phyloP scores from a whole-genome alignment of 768 basidiomycete species.

The Termitomyces sp. region DNA sequence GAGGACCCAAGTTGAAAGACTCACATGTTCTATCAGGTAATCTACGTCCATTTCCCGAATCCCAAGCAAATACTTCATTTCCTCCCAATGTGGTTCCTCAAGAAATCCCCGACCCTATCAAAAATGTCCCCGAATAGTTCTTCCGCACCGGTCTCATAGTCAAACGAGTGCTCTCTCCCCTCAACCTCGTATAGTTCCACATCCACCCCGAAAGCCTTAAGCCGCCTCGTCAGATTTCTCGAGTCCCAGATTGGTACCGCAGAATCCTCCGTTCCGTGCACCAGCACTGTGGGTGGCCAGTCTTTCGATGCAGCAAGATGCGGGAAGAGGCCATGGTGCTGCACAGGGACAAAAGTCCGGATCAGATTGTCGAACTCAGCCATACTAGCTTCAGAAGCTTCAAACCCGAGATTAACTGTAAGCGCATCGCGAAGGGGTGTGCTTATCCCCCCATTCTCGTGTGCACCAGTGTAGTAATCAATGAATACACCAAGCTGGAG shows the following conservation, averaged over 20 bases:
- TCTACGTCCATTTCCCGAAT: not conserved
- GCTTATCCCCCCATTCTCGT: constrained; percentile 46
- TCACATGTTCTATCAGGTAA: not conserved
- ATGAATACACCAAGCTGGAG: constrained; percentile 56
- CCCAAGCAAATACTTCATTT: not conserved
- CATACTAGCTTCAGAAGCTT: constrained; percentile 1
- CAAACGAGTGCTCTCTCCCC: constrained; percentile 54
- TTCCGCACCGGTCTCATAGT: constrained; percentile 47
- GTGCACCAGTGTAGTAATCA: constrained; percentile 57
- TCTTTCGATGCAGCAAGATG: constrained; percentile 33
- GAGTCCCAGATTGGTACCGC: constrained; percentile 46
- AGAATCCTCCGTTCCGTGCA: constrained; percentile 49
- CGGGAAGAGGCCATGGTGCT: constrained; percentile 41
- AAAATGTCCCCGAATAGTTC: constrained; percentile 34
- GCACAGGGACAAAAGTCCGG: constrained; percentile 24
- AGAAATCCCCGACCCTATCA: constrained; percentile 38
- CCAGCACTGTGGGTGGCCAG: constrained; percentile 47
- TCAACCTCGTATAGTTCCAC: constrained; percentile 24
- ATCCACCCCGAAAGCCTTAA: constrained; percentile 31
- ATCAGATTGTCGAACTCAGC: constrained; percentile 13
- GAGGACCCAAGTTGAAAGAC: not conserved
- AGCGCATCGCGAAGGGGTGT: constrained; percentile 31
- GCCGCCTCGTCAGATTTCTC: constrained; percentile 26
- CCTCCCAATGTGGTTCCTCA: constrained; percentile 16
- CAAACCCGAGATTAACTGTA: not conserved